Base-by-base conservation (phyloP, 2,329 filamentous ascomycete genomes). In the Xylariaceae sp. region DNA sequence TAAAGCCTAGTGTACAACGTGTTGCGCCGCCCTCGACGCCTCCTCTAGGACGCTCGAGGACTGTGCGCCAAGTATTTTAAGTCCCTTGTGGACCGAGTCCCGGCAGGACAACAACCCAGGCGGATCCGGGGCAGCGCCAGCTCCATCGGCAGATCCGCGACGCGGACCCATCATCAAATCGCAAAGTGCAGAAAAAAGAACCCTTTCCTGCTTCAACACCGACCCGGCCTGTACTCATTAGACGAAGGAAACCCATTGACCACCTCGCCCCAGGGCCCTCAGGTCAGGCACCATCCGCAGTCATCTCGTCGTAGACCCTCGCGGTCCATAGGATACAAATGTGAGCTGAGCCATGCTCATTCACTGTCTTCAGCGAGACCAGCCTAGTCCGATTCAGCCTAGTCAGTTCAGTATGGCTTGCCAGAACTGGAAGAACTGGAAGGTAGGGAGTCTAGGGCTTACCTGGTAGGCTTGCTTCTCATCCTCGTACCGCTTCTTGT, bases 401-500 rank as follows among this genome's bases (percentile, higher is more conserved):
- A 45, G 44, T 49, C 28, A 43, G 22, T 33, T 43, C 31, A 44
- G 37, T 33, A 42, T 39, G 38, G 39, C 19, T 34, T n/a, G n/a
- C n/a, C n/a, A n/a, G n/a, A n/a, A n/a, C n/a, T n/a, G n/a, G n/a
- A n/a, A n/a, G n/a, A 29, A 21, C 23, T 31, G 21, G 34, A 38
- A 16, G 27, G 30, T 33, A 5, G 8, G 12, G 6, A 19, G 16
- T 19, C n/a, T 22, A 24, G 27, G 4, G 66, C 81, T 71, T 72
- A 93, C 87, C 56, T 87, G 80, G 74, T 94, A 98, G 47, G 77
- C 84, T 49, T 83, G 81, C 77, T 98, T 98, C 77, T 96, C 88
- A 51, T 94, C 86, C 65, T 96, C 90, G 61, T 96, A 98, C 43
- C 92, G 83, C 82, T 96, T 94, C 86, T 96, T 98, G 70, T 98